Base-by-base conservation (phyloP, 768 basidiomycete species). In the Boletus rex-veris region DNA sequence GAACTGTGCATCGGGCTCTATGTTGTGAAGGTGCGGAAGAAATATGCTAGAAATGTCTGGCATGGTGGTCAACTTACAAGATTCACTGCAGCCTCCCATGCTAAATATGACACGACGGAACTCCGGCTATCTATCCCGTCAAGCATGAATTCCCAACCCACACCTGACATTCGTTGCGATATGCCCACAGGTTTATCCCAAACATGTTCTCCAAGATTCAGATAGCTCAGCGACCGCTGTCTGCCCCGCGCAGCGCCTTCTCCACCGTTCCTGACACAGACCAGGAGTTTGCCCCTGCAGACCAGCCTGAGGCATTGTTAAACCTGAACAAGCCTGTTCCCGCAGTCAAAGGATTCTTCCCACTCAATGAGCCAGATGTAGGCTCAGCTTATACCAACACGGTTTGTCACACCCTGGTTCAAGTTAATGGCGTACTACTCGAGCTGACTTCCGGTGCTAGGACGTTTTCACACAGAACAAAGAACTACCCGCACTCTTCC, bases 401-500 rank as follows among this genome's bases (percentile, higher is more conserved):
- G 11, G 54, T 55, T n/a, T 31, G 60, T 58, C 62, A 45, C 1
- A 15, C 10, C 42, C 16, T 24, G 26, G 26, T 28, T 28, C 26
- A 28, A 28, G 26, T 28, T 5, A 28, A 28, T 30, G 36, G 37
- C 31, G n/a, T 42, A 37, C 33, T 21, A 11, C n/a, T 43, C 48
- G 31, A 45, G 46, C 18, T 44, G 33, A 44, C 33, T 19, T 35
- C 36, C 15, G 12, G 24, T 45, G 35, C 18, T 62, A 69, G 73
- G 66, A 68, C 0, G 55, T 70, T 36, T 79, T 75, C 60, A 64
- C 73, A 6, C 73, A 85, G 73, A 83, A 81, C 63, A 69, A 68
- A 21, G 63, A 73, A 6, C 67, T 78, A 1, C 87, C 89, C 0
- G 65, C 74, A 41, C 68, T 92, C 14, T 92, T 92, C 71, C 69